Base-by-base conservation (phyloP, 1,139 yeast genomes). In the Geotrichum aggregatum region DNA sequence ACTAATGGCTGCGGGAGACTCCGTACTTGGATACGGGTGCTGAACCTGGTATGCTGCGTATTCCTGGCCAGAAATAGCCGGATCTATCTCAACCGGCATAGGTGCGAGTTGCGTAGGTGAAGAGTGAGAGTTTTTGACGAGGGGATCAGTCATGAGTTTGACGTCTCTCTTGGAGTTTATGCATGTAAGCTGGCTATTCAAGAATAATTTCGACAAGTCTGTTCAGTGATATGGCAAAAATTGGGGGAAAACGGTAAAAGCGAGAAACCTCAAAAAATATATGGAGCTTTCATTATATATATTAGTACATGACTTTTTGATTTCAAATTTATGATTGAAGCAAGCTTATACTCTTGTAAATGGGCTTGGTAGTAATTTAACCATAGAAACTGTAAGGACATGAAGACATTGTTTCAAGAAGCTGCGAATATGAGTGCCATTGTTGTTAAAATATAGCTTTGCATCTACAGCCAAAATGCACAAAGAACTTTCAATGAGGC, bases 61-160 rank as follows among this genome's bases (percentile, higher is more conserved):
- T 13, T 41, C 41, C 22, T 47, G 50, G 31, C 45, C 50, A 22
- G 47, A 42, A 7, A 48, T 41, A 5, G 46, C 47, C 5, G 51
- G 51, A 48, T 48, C 51, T 13, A 41, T 42, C 10, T 48, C 51
- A 24, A 41, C 34, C 22, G 47, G 47, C 36, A 48, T 41, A 30
- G 28, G 28, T 24, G 28, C 28, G 44, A 28, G 28, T 6, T 14
- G 22, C n/a, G 28, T n/a, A 38, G 22, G n/a, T 6, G 14, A 13
- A 11, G 44, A 24, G 22, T 38, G 44, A 24, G 44, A 8, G 14
- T 14, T 34, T 28, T 26, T 19, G 24, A 26, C 45, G 24, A 18
- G 24, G 22, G 45, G n/a, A 10, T 24, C 31, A 40, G 44, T 26
- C 44, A 40, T 40, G 44, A 24, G 24, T 8, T 40, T n/a, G 14